Base-by-base conservation (phyloP, 2,329 filamentous ascomycete species). In the Knufia fluminis region DNA sequence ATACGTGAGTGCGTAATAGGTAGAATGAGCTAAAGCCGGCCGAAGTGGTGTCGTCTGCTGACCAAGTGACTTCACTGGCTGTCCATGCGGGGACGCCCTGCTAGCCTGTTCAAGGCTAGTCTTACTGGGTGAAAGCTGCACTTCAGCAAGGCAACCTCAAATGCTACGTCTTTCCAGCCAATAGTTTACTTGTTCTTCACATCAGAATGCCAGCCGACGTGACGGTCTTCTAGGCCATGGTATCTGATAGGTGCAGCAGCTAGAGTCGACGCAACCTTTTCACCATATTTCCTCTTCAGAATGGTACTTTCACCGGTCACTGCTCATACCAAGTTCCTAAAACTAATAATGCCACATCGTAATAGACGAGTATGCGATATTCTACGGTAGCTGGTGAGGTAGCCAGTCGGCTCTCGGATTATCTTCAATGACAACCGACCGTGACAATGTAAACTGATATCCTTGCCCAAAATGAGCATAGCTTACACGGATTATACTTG, bases 1-100 rank as follows among this genome's bases (percentile, higher is more conserved):
- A 36, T 36, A 17, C n/a, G 9, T 4, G 33, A 7, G 33, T 36
- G 33, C 33, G 33, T 36, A 36, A 36, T 16, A 46, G 54, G 20
- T 12, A 44, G 44, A 52, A 44, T 19, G 38, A 40, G 16, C 38
- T 22, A 40, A 40, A 17, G n/a, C n/a, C 17, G 19, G 4, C 16
- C n/a, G 20, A n/a, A 41, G 40, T 43, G 40, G 22, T 19, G 40
- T 43, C 40, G 22, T 19, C 40, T 26, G 40, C 7, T 38, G 7
- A 17, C 7, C 35, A 17, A 19, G 16, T 7, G 28, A 7, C 28
- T 31, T 31, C 28, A 31, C 28, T 31, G 28, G 28, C 14, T 14
- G 28, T 14, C 7, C 7, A 17, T 36, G 33, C 33, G 33, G 33
- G 33, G 33, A 17, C n/a, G n/a, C n/a, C n/a, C 28, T 31, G 7